These are phyloP conservation scores for Apiospora rasikravindrae DNA, from an alignment of 2,329 filamentous ascomycete genomes.

Conservation along the genomic window DNA sequence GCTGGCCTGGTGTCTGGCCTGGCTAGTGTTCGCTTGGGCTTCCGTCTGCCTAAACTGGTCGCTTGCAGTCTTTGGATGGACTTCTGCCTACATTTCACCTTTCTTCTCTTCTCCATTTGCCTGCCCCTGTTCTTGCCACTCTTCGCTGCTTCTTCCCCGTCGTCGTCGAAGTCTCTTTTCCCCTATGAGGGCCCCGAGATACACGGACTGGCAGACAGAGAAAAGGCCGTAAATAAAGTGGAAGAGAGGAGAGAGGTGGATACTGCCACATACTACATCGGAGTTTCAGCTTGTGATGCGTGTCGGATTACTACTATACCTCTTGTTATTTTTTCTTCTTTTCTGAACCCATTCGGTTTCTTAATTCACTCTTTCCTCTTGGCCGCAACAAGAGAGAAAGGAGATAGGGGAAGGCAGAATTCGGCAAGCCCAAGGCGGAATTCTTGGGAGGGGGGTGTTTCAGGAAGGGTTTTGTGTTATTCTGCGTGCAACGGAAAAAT, in stretches of 20 bases:
- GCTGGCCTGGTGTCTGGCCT: conserved; percentile 2
- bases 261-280: not conserved
- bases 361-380: not conserved
- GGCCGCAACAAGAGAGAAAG: not conserved
- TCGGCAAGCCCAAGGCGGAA: not conserved
- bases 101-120: not conserved
- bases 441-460: not conserved
- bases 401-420: not conserved
- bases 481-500: not conserved
- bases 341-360: not conserved
- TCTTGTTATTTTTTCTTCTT: not conserved
- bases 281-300: not conserved
- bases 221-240: not conserved
- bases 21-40: not conserved
- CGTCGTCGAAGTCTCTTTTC: not conserved
- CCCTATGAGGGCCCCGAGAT: not conserved
- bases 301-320: not conserved
- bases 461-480: not conserved
- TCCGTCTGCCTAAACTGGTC: not conserved
- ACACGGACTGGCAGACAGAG: not conserved
- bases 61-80: not conserved
- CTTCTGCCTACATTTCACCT: not conserved
- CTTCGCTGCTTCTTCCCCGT: not conserved
- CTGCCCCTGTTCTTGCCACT: not conserved
- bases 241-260: not conserved